Evolutionary conservation across 2,329 filamentous ascomycete species (phyloP).

Genomic region (Neopestalotiopsis clavispora): DNA sequence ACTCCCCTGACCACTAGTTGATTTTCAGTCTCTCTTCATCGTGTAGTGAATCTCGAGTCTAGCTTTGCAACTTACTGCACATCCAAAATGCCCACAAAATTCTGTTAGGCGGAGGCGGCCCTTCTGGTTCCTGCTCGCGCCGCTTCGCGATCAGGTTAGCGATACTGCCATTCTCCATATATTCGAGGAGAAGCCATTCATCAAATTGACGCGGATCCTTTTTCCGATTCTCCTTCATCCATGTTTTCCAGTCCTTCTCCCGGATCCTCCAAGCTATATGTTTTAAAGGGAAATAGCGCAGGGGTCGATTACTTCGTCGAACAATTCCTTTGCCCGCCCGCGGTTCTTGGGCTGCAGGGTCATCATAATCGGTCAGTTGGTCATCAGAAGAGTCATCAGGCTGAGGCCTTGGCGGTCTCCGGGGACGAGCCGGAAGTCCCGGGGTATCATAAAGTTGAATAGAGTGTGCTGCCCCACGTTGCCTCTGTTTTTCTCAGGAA

Average conservation of each 20-base stretch:
- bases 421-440: background rate
- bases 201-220: background rate
- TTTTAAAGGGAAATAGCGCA: too few species aligned
- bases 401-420: background rate
- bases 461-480: background rate
- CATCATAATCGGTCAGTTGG: background rate
- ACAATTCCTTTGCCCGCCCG: background rate
- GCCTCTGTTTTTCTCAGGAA: background rate
- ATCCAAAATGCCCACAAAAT: background rate
- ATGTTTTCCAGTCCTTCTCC: too few species aligned
- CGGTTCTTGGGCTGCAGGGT: background rate
- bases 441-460: background rate
- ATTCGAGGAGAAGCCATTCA: background rate
- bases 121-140: background rate
- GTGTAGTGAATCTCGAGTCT: background rate
- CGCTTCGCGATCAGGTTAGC: background rate
- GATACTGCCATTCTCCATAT: constrained; percentile 3
- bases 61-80: background rate
- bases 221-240: background rate
- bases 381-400: background rate
- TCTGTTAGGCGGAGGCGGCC: background rate
- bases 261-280: too few species aligned
- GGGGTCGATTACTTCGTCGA: too few species aligned
- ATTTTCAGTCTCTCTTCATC: too few species aligned
- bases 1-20: background rate